These are phyloP conservation scores for Thraustotheca clavata DNA, from an alignment of 352 stramenopile species.

Conservation along the genomic window DNA sequence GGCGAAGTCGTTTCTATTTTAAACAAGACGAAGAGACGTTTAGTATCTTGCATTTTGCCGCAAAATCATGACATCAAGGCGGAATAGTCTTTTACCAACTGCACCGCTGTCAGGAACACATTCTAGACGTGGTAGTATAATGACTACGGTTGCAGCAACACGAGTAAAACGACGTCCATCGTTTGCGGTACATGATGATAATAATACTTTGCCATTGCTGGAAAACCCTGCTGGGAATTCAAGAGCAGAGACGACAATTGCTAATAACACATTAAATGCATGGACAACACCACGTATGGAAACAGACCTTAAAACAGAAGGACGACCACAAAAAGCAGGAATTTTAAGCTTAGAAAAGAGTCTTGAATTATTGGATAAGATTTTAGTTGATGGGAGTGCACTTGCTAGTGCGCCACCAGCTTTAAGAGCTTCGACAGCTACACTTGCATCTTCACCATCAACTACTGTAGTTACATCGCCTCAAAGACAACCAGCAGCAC, in stretches of 20 bases:
- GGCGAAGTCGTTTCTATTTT: background rate
- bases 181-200: background rate
- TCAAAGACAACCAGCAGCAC: background rate
- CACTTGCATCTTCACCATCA: background rate
- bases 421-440: background rate
- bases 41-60: slow-evolving; percentile 1
- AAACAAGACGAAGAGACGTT: background rate
- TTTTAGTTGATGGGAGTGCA: slow-evolving; percentile 8
- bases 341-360: slow-evolving; percentile 19
- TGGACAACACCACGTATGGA: slow-evolving; percentile 6
- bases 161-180: background rate
- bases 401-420: background rate
- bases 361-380: slow-evolving; percentile 19
- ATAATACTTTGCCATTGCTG: slow-evolving; percentile 10
- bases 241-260: slow-evolving; percentile 5
- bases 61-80: background rate
- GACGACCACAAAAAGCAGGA: background rate
- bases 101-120: background rate
- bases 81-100: slow-evolving; percentile 7
- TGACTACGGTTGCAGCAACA: background rate
- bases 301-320: background rate
- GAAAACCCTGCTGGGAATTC: background rate
- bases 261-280: background rate
- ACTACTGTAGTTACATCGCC: too few relatives aligned
- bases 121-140: background rate